Conservation (phyloP, 306 rosid species). For the Dicorynia guianensis region DNA sequence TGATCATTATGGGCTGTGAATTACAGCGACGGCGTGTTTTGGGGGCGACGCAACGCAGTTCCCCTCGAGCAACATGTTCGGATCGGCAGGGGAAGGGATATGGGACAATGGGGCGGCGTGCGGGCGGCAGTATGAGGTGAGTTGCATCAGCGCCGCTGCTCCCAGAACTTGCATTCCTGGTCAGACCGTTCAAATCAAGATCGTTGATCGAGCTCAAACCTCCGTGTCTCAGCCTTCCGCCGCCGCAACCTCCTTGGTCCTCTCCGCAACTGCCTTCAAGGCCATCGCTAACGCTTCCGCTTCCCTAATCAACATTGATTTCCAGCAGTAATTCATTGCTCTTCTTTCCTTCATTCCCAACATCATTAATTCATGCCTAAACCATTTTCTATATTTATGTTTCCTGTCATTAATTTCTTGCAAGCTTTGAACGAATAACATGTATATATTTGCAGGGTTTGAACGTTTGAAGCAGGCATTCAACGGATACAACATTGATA, state of each 20-base stretch:
- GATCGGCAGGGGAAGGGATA: conserved; percentile 77
- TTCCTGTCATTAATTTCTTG: too few relatives aligned
- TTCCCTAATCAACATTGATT: conserved; percentile 64
- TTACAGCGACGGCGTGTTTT: conserved; percentile 65
- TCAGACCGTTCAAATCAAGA: conserved; percentile 59
- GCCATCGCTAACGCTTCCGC: conserved; percentile 60
- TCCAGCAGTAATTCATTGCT: conserved; percentile 49
- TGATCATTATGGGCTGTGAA: too few relatives aligned
- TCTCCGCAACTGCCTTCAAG: conserved; percentile 64
- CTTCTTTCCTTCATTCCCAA: neutral
- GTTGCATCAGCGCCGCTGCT: conserved; percentile 67
- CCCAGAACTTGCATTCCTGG: conserved; percentile 60
- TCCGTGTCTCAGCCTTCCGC: conserved; percentile 55
- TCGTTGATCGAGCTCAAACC: conserved; percentile 68
- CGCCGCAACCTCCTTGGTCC: conserved; percentile 52
- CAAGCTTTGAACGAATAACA: too few relatives aligned
- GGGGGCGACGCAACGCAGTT: conserved; percentile 54
- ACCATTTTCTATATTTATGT: neutral
- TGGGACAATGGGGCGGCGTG: conserved; percentile 97
- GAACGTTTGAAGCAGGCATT: neutral
- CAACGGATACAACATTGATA: neutral
- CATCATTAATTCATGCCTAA: conserved; percentile 15
- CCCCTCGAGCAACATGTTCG: conserved; percentile 71
- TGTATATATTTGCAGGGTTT: conserved; percentile 25
- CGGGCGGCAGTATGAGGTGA: conserved; percentile 71